Conservation (phyloP, 73 alveolate genomes). For the Paramecium octaurelia region DNA sequence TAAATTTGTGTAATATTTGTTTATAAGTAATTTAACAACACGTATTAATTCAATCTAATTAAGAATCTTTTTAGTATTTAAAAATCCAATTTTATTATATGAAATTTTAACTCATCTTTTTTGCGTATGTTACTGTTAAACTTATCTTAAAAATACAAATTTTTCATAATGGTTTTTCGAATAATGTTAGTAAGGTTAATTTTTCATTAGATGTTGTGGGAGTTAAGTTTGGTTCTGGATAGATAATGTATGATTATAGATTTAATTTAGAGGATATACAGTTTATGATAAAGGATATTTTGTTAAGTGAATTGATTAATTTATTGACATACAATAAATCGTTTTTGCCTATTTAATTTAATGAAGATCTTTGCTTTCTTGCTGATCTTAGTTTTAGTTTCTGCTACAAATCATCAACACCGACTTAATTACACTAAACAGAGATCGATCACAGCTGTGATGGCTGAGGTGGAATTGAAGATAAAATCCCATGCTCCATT, state of each 20-base stretch:
- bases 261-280: background rate
- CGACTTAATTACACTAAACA: constrained; percentile 7
- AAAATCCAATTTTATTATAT: no score
- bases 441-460: constrained; percentile 35
- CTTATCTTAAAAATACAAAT: no score
- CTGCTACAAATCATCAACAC: background rate
- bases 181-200: no score
- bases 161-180: no score
- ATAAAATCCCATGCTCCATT: background rate
- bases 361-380: background rate
- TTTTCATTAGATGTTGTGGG: no score
- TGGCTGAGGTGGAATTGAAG: constrained; percentile 21
- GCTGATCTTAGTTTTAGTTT: background rate
- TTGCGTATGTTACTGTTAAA: no score
- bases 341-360: background rate
- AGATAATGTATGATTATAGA: background rate
- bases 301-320: background rate
- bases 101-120: no score
- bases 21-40: background rate
- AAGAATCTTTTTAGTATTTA: background rate
- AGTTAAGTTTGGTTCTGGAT: no score
- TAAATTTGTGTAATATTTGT: background rate
- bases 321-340: background rate
- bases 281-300: background rate
- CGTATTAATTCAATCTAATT: background rate